Evolutionary conservation across 2,329 filamentous ascomycete genomes (phyloP).

Genomic region (Thyridium curvatum): DNA sequence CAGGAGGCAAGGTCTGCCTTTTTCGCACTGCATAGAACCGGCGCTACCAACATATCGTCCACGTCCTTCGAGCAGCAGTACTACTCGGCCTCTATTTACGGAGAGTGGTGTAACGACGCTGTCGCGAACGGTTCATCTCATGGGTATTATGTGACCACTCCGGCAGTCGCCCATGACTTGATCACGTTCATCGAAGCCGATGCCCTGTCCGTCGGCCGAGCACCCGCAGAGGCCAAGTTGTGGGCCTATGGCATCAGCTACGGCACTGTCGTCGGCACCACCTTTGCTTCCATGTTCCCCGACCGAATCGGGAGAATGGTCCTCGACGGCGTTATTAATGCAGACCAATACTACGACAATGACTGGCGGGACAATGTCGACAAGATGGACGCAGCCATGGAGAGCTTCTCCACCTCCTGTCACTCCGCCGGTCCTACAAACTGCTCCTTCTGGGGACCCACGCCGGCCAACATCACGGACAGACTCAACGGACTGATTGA

Average conservation of each 20-base stretch:
- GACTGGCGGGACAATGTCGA: slow-evolving; percentile 42
- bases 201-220: too few species aligned
- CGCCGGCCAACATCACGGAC: slow-evolving; percentile 24
- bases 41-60: too few species aligned
- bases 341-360: slow-evolving; percentile 37
- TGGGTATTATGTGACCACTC: slow-evolving; percentile 21
- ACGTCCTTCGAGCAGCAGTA: too few species aligned
- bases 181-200: slow-evolving; percentile 8
- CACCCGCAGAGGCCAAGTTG: slow-evolving; percentile 35
- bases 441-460: slow-evolving; percentile 35
- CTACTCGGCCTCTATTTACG: too few species aligned
- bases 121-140: too few species aligned
- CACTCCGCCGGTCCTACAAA: slow-evolving; percentile 37
- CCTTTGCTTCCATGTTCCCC: slow-evolving; percentile 44
- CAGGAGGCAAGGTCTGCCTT: too few species aligned
- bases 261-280: slow-evolving; percentile 45
- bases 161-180: slow-evolving; percentile 40
- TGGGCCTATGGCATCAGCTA: slow-evolving; percentile 45
- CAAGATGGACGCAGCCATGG: slow-evolving; percentile 39
- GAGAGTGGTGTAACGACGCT: too few species aligned
- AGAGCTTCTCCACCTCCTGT: slow-evolving; percentile 45
- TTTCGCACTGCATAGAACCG: too few species aligned
- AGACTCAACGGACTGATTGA: slow-evolving; percentile 32
- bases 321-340: slow-evolving; percentile 42
- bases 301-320: slow-evolving; percentile 39